phyloP scores from a whole-genome alignment of 2,329 filamentous ascomycete genomes.

The Arthrobotrys sinensis region DNA sequence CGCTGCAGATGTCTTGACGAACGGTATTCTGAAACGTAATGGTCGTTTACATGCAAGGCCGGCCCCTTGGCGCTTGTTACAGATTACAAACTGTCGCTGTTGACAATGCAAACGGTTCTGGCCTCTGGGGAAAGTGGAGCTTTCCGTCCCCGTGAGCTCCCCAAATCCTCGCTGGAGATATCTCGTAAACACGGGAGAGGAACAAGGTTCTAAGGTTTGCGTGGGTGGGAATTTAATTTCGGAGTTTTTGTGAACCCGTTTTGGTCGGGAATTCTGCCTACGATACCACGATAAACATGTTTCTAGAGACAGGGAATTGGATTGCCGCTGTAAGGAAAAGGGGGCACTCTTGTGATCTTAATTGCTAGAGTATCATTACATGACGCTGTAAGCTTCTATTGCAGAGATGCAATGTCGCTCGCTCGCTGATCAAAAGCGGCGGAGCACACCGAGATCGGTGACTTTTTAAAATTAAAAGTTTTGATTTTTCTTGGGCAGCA shows the following conservation, averaged over 20 bases:
- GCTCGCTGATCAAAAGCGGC: conserved; percentile 33
- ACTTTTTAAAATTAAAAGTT: conserved; percentile 59
- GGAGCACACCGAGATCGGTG: conserved; percentile 41
- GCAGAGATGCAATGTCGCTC: conserved; percentile 32
- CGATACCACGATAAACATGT: conserved; percentile 24
- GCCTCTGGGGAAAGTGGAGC: conserved; percentile 21
- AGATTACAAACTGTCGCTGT: conserved; percentile 57
- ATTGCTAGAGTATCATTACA: conserved; percentile 33
- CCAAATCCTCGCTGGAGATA: conserved; percentile 16
- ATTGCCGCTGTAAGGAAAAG: conserved; percentile 57
- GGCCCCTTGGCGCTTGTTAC: conserved; percentile 57
- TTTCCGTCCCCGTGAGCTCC: conserved; percentile 41
- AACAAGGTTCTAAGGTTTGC: conserved; percentile 45
- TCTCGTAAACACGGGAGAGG: conserved; percentile 53
- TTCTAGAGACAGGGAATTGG: conserved; percentile 29
- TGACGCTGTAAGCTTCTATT: conserved; percentile 33
- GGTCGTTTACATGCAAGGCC: conserved; percentile 33
- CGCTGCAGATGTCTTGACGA: conserved; percentile 14
- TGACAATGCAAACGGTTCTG: conserved; percentile 47
- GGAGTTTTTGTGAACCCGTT: conserved; percentile 51
- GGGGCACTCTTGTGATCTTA: conserved; percentile 32
- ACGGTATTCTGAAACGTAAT: conserved; percentile 46
- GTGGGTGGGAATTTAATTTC: conserved; percentile 54
- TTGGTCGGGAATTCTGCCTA: conserved; percentile 39
- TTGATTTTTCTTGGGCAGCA: conserved; percentile 35